Evolutionary conservation across 2,329 filamentous ascomycete genomes (phyloP).

Genomic region (Hymenoscyphus linearis): DNA sequence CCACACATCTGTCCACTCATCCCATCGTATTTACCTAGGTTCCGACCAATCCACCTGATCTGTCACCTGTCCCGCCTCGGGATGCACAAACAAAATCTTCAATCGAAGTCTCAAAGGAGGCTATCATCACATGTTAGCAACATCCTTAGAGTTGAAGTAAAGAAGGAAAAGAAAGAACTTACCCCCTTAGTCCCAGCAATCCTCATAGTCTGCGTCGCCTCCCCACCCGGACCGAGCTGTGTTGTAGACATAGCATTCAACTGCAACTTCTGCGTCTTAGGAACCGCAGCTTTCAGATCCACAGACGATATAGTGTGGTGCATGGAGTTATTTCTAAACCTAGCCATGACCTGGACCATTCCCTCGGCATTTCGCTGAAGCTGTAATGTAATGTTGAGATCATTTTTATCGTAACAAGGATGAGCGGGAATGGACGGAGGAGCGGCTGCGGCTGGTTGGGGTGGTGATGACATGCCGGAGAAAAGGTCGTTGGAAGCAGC

Average conservation of each 20-base stretch:
- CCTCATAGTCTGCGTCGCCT: slow-evolving; percentile 88
- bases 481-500: slow-evolving; percentile 45
- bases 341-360: slow-evolving; percentile 73
- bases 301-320: slow-evolving; percentile 65
- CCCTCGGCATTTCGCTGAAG: slow-evolving; percentile 78
- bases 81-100: slow-evolving; percentile 74
- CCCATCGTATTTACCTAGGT: slow-evolving; percentile 41
- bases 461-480: slow-evolving; percentile 44
- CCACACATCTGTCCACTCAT: not conserved
- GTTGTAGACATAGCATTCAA: slow-evolving; percentile 81
- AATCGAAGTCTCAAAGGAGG: slow-evolving; percentile 75
- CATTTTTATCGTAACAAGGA: slow-evolving; percentile 81
- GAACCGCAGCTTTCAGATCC: slow-evolving; percentile 88
- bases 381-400: slow-evolving; percentile 72
- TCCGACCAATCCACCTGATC: slow-evolving; percentile 98
- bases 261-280: slow-evolving; percentile 92
- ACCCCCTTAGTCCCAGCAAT: slow-evolving; percentile 82
- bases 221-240: slow-evolving; percentile 69
- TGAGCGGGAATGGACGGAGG: slow-evolving; percentile 49
- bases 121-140: slow-evolving; percentile 43
- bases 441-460: slow-evolving; percentile 38
- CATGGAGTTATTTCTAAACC: slow-evolving; percentile 72
- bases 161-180: slow-evolving; percentile 43
- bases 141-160: slow-evolving; percentile 2
- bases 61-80: slow-evolving; percentile 64